These are phyloP conservation scores for Tetrapisispora fleetii DNA, from an alignment of 805 yeast genomes.

Conservation along the genomic window DNA sequence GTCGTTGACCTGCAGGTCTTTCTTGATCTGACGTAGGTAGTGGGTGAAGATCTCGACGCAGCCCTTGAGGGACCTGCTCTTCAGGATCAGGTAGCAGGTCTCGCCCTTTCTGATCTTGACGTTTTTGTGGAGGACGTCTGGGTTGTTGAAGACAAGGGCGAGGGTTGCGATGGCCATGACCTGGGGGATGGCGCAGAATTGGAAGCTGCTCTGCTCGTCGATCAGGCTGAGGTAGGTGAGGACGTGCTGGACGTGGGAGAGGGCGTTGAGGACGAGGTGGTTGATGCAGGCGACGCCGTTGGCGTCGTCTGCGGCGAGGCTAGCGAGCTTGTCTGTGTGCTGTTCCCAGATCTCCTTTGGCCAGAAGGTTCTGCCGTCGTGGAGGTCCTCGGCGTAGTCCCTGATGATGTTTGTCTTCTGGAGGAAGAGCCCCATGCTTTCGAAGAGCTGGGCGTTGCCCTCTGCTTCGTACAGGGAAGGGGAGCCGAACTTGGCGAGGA, in stretches of 20 bases:
- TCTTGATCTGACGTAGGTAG: constrained; percentile 69
- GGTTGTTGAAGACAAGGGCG: constrained; percentile 76
- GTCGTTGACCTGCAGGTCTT: constrained; percentile 67
- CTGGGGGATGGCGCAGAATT: constrained; percentile 95
- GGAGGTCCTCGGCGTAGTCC: constrained; percentile 86
- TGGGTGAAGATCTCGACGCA: constrained; percentile 70
- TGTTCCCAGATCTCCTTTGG: constrained; percentile 89
- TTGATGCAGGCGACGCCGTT: constrained; percentile 69
- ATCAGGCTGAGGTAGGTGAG: constrained; percentile 69
- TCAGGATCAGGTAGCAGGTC: constrained; percentile 65
- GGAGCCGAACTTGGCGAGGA: constrained; percentile 64
- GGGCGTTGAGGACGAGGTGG: constrained; percentile 70
- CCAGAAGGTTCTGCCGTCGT: constrained; percentile 90
- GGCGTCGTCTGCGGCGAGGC: constrained; percentile 30
- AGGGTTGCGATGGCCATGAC: constrained; percentile 99
- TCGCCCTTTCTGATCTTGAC: constrained; percentile 89
- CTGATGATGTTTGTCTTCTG: constrained; percentile 95
- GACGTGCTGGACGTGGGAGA: constrained; percentile 69
- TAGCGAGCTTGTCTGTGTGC: constrained; percentile 63
- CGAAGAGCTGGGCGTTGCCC: constrained; percentile 40
- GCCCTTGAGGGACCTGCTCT: constrained; percentile 64
- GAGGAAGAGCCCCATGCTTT: constrained; percentile 89
- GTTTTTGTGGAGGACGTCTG: constrained; percentile 53
- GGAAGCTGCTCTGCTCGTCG: constrained; percentile 72
- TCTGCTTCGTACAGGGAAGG: constrained; percentile 37